Evolutionary conservation across 2,329 filamentous ascomycete genomes (phyloP).

Genomic region (Claviceps paspali): DNA sequence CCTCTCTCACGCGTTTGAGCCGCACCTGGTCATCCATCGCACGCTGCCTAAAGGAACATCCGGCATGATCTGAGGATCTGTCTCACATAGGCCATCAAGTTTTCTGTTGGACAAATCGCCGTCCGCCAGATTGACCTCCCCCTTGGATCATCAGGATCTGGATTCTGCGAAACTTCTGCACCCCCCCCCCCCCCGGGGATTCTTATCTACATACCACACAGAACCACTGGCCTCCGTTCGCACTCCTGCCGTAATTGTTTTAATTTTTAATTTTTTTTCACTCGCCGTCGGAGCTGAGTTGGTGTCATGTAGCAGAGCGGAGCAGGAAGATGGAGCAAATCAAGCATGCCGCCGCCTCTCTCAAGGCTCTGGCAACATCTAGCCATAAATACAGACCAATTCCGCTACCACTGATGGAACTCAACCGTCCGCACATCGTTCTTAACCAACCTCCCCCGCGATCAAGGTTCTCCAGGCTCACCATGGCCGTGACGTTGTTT

Average conservation of each 20-base stretch:
- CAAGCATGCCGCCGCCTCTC: slow-evolving; percentile 1
- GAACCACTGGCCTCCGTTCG: no score
- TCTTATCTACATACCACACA: no score
- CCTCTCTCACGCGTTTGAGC: no score
- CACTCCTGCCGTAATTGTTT: no score
- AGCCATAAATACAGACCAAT: slow-evolving; percentile 17
- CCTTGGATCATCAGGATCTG: not conserved
- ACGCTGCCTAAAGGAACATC: not conserved
- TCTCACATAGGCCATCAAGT: not conserved
- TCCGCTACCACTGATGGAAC: slow-evolving; percentile 7
- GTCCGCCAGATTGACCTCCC: not conserved
- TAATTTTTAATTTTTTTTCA: no score
- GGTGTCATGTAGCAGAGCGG: not conserved
- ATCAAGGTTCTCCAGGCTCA: slow-evolving; percentile 7
- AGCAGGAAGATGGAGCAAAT: slow-evolving; percentile 4
- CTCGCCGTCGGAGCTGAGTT: no score
- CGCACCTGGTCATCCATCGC: no score
- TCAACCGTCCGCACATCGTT: not conserved
- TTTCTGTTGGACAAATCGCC: not conserved
- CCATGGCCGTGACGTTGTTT: slow-evolving; percentile 8
- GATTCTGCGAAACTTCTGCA: not conserved
- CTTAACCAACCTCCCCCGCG: slow-evolving; percentile 1
- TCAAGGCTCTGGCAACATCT: slow-evolving; percentile 9
- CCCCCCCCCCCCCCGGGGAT: no score
- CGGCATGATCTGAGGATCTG: not conserved